Evolutionary conservation across 352 stramenopile species (phyloP).

Genomic region (Phytopythium ostracodes): DNA sequence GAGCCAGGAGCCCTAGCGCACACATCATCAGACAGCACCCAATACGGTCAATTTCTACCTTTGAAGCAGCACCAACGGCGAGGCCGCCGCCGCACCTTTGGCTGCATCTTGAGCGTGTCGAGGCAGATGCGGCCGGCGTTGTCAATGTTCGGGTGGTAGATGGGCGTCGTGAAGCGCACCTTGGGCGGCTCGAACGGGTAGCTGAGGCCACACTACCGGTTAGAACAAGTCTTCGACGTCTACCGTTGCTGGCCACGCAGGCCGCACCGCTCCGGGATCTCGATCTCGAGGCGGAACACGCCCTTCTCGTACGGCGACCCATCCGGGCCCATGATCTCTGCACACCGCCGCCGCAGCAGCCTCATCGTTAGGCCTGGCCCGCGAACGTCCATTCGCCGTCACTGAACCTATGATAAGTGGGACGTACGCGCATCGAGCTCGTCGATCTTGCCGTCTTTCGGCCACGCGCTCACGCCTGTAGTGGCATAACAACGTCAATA

Average conservation of each 20-base stretch:
- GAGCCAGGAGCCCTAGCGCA: slow-evolving; percentile 76
- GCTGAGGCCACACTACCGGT: slow-evolving; percentile 15
- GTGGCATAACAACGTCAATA: neutral
- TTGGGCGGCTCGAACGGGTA: slow-evolving; percentile 85
- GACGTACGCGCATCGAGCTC: slow-evolving; percentile 69
- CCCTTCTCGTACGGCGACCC: slow-evolving; percentile 79
- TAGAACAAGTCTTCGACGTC: neutral
- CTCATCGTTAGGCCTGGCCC: neutral
- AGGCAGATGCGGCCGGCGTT: slow-evolving; percentile 87
- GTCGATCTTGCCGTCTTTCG: slow-evolving; percentile 70
- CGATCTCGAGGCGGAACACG: slow-evolving; percentile 68
- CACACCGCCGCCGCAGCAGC: slow-evolving; percentile 5
- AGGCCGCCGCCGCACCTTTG: slow-evolving; percentile 38
- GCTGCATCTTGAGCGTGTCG: slow-evolving; percentile 90
- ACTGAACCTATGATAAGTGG: neutral
- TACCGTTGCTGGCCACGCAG: neutral
- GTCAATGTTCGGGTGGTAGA: slow-evolving; percentile 87
- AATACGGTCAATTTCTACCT: neutral
- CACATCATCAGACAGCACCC: slow-evolving; percentile 3
- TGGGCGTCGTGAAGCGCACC: slow-evolving; percentile 72
- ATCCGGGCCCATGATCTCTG: slow-evolving; percentile 80
- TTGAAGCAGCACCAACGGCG: neutral
- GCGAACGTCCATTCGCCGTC: neutral
- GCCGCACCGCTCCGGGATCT: slow-evolving; percentile 57
- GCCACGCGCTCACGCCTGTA: slow-evolving; percentile 62